Evolutionary conservation across 140 eudicot species (phyloP), one percentile per base, ranked within the genome.

Genomic region (Anethum foeniculum): DNA sequence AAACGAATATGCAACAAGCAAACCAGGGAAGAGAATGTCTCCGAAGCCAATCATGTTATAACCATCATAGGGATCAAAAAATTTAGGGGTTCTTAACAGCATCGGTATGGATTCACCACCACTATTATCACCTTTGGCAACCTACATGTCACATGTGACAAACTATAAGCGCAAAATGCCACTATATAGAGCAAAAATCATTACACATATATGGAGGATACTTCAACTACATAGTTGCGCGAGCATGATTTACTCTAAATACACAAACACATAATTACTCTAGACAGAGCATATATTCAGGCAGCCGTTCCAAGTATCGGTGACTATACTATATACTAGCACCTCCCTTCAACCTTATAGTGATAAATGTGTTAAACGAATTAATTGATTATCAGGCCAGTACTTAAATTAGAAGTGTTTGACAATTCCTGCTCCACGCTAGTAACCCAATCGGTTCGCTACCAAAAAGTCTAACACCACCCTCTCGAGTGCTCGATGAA

Each of bases 51-150:
- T 76, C 85, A 95, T 87, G 83, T 91, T 87, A 79, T 89, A 89
- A 76, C 99, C 99, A 68, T 86, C 88, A 89, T 90, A 95, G 62
- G 97, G 99, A 85, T 95, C 97, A 81, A 80, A 82, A 71, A 91
- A 48, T 74, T 91, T 82, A 71, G 99, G 99, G 76, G 90, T 78
- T 85, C 97, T 83, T 83, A 95, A 49, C 83, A 95, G 90, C 99
- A 95, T 95, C 3, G 97, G 99, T 78, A 95, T 95, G 54, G 93
- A 81, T 85, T 95, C 99, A 77, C 97, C 99, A 76, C 97, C 95
- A 75, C 91, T 84, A 43, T 87, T 86, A 71, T 91, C 85, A 82
- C 99, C 99, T 79, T 75, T 81, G 64, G 99, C 99, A 81, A 95
- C 99, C 99, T 95, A 75, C 79, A 85, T 46, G 78, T 62, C 19